Evolutionary conservation across 2,329 filamentous ascomycete species (phyloP), one percentile per base, ranked within the genome.

Genomic region (Colletotrichum paranaense): DNA sequence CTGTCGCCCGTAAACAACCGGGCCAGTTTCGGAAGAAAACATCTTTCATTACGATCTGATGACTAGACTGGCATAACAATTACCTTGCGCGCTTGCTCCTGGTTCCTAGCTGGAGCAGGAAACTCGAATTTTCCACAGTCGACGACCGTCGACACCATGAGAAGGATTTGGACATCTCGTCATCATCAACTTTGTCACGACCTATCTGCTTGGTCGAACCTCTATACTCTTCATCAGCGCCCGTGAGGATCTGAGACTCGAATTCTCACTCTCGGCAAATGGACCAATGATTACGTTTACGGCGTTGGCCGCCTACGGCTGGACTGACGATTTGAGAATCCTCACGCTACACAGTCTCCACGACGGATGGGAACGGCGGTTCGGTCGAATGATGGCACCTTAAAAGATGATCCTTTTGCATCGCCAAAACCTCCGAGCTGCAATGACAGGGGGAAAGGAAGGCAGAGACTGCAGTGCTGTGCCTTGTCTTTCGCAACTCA

Each of bases 361-460:
- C 30, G 53, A 28, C 32, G 55, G 58, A 53, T 72, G 58, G 52
- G 49, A 64, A 73, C 42, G 70, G 60, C 16, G 46, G 32, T 16
- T 19, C 19, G 55, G 59, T 70, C 66, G 35, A 73, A 64, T 46
- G 42, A 70, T 56, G 60, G 38, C 58, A 63, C 52, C 58, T 59
- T 59, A n/a, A 19, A 70, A 49, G 46, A 60, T 55, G 46, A 69
- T 70, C 55, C 60, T 56, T 64, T 46, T 69, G 55, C 59, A 65
- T 73, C 32, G 42, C 58, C 62, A 64, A 49, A 70, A 30, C 55
- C 67, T 58, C 66, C 70, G 70, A 70, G 26, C 32, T 69, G 60
- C 38, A 60, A 38, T 65, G 28, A 22, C 70, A 69, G 70, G 70
- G 69, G 66, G 66, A 26, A 5, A 46, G 56, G 59, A 62, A 49